These are phyloP conservation scores for Alternaria alternata DNA, from an alignment of 2,329 filamentous ascomycete species.

Conservation along the genomic window DNA sequence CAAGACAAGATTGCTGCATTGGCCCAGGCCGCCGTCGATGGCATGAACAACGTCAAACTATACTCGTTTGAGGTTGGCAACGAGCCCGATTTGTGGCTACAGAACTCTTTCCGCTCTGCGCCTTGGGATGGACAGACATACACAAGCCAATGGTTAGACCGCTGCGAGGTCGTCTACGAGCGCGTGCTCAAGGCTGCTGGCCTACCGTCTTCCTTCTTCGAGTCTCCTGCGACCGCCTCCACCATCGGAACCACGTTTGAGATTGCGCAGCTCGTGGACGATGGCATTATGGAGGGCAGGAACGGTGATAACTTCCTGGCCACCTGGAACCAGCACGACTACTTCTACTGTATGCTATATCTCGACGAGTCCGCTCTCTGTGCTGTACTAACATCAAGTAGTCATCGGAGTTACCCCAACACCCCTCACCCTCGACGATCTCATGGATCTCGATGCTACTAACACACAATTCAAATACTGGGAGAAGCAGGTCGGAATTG, in stretches of 20 bases:
- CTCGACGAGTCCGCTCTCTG: not conserved
- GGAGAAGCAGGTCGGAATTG: conserved; percentile 55
- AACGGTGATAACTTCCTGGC: conserved; percentile 52
- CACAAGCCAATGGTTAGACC: conserved; percentile 56
- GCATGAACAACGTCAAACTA: conserved; percentile 50
- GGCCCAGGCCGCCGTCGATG: conserved; percentile 51
- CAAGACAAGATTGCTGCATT: conserved; percentile 53
- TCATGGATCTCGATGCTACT: conserved; percentile 58
- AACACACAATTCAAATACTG: conserved; percentile 59
- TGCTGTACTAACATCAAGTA: conserved; percentile 26
- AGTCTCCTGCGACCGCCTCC: conserved; percentile 59
- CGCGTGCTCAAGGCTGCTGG: conserved; percentile 55
- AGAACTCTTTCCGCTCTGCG: conserved; percentile 57
- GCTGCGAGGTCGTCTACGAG: conserved; percentile 55
- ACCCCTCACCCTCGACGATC: conserved; percentile 54
- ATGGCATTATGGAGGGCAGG: conserved; percentile 50
- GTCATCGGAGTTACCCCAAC: conserved; percentile 58
- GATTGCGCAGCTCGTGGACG: conserved; percentile 52
- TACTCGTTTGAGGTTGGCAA: conserved; percentile 56
- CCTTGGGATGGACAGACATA: conserved; percentile 56
- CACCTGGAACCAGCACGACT: conserved; percentile 63
- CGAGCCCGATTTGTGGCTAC: conserved; percentile 53
- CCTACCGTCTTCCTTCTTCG: conserved; percentile 57
- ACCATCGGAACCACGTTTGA: conserved; percentile 62
- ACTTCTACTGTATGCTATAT: conserved; percentile 56